Conservation (phyloP, 805 yeast species). For the Yarrowia divulgata region DNA sequence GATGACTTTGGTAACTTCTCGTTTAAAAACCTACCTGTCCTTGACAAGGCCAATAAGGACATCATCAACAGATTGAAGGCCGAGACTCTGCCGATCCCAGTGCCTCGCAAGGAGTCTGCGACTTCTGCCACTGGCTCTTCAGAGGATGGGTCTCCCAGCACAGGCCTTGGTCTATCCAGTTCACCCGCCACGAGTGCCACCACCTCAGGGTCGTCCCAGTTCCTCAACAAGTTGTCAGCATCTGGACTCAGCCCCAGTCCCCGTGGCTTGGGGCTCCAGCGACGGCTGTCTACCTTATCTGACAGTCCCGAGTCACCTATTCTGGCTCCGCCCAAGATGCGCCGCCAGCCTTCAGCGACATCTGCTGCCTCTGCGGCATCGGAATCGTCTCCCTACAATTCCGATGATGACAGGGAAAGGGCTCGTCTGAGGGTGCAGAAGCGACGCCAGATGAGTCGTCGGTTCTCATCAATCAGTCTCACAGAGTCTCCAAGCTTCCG, state of each 20-base stretch:
- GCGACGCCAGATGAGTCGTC: slow-evolving; percentile 61
- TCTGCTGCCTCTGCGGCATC: slow-evolving; percentile 52
- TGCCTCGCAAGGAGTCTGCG: slow-evolving; percentile 25
- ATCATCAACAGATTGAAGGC: slow-evolving; percentile 84
- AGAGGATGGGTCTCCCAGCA: slow-evolving; percentile 25
- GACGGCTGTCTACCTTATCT: slow-evolving; percentile 19
- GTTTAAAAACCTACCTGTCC: slow-evolving; percentile 84
- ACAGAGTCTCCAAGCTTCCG: slow-evolving; percentile 42
- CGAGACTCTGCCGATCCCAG: slow-evolving; percentile 62
- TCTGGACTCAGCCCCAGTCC: slow-evolving; percentile 33
- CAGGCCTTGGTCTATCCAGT: slow-evolving; percentile 25
- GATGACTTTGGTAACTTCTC: slow-evolving; percentile 88
- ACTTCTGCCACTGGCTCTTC: slow-evolving; percentile 27
- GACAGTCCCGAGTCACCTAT: slow-evolving; percentile 29
- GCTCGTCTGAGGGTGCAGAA: slow-evolving; percentile 48
- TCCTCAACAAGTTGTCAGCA: slow-evolving; percentile 26
- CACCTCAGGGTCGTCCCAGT: slow-evolving; percentile 14
- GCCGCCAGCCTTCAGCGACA: slow-evolving; percentile 32
- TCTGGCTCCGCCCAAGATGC: slow-evolving; percentile 32
- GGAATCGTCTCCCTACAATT: slow-evolving; percentile 57
- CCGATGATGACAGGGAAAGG: slow-evolving; percentile 60
- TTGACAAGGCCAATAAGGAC: slow-evolving; percentile 93
- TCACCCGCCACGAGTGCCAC: slow-evolving; percentile 27
- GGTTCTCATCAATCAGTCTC: slow-evolving; percentile 44
- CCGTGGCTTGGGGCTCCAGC: slow-evolving; percentile 17